Base-by-base conservation (phyloP, 2,329 filamentous ascomycete genomes). In the Aspergillus thermomutatus region DNA sequence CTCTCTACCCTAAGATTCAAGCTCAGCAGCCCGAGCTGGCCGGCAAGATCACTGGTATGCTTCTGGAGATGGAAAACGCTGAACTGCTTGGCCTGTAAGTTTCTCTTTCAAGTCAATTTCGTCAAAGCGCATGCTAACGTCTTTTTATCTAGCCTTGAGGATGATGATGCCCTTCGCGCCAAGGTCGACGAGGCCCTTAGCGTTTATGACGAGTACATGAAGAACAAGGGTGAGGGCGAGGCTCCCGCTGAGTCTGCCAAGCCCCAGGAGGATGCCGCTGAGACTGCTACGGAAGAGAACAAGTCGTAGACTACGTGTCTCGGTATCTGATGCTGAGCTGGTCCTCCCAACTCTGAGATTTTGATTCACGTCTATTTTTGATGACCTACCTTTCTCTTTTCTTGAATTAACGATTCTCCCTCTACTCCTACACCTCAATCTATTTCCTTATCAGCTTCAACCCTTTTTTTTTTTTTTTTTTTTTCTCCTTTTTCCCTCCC, bases 21-120 rank as follows among this genome's bases (percentile, higher is more conserved):
- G 87, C 86, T 66, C 88, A 96, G 79, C 94, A 99, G 82, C 90
- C 92, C 59, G 92, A 97, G 70, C 84, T 99, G 71, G 94, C 94
- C 61, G 94, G 94, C 74, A 99, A 99, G 88, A 97, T 99, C 77
- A 99, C 94, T 60, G 94, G 94, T 80, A 99, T 99, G 94, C 89
- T 99, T 70, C 80, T 99, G 69, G 94, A 99, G 85, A 99, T 99
- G 94, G 94, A 97, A 71, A 97, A 97, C 79, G 76, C 83, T 56
- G 94, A 99, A 82, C 83, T 99, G 69, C 84, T 99, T 73, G 91
- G 90, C 79, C 85, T 99, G 91, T 96, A 88, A 90, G 92, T 90
- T 55, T 34, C 48, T 23, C 4, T 27, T 43, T 34, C 37, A 26
- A 6, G 3, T 7, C 51, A 11, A 9, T 31, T 10, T 34, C 19